A percentile compares a stretch with the other conserved stretches of the same genome.
phyloP scores from a whole-genome alignment of 2,329 filamentous ascomycete species.

The Botrytis sinoallii region DNA sequence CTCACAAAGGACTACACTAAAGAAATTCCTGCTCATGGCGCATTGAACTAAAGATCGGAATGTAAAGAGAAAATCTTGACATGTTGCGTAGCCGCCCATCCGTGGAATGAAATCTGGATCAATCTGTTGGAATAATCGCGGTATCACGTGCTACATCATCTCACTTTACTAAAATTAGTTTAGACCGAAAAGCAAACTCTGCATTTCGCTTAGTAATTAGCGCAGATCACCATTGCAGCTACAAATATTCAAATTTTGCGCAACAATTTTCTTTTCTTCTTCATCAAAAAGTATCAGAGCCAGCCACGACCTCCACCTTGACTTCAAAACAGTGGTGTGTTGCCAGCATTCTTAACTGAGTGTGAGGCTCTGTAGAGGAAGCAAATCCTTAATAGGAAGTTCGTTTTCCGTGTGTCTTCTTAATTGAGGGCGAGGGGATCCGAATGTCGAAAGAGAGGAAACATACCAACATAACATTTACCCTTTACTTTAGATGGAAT shows the following conservation, averaged over 20 bases:
- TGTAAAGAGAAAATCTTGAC: not conserved
- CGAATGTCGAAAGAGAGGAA: slow-evolving; percentile 70
- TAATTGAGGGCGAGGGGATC: slow-evolving; percentile 66
- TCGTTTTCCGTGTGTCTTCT: slow-evolving; percentile 66
- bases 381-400: slow-evolving; percentile 64
- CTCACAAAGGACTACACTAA: not conserved
- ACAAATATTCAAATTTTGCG: slow-evolving; percentile 16
- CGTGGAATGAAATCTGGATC: not conserved
- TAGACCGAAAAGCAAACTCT: not conserved
- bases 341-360: slow-evolving; percentile 58
- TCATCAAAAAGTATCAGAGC: slow-evolving; percentile 62
- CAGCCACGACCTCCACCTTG: slow-evolving; percentile 67
- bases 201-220: slow-evolving; percentile 15
- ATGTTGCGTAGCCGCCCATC: not conserved
- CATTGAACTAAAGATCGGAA: not conserved
- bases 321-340: slow-evolving; percentile 59
- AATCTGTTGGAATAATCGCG: not conserved
- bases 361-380: slow-evolving; percentile 63
- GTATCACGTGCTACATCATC: not conserved
- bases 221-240: not conserved
- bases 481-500: not conserved
- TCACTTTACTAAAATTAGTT: not conserved
- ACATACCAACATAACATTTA: slow-evolving; percentile 41
- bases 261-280: slow-evolving; percentile 33
- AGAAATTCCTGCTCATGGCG: not conserved